Percentiles rank a stretch among this genome's conserved stretches.
Conservation (phyloP, 2,329 filamentous ascomycete genomes). For the Penicillium sp. region DNA sequence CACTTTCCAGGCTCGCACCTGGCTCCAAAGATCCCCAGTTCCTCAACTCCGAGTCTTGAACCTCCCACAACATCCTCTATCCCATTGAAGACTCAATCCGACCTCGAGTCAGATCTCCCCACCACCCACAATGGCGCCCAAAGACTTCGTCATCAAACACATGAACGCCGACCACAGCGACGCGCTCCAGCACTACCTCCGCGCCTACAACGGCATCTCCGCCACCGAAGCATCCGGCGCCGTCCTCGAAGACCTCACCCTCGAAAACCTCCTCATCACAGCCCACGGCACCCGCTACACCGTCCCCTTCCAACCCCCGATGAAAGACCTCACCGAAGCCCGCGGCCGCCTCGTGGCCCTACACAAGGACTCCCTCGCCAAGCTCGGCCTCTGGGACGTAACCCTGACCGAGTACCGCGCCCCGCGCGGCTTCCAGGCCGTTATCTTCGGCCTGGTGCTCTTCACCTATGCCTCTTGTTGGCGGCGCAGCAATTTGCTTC, state of each 20-base stretch:
- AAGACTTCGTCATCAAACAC: slow-evolving; percentile 70
- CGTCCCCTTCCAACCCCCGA: slow-evolving; percentile 69
- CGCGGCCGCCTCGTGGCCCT: slow-evolving; percentile 73
- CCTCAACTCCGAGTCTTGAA: not conserved
- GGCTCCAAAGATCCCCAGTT: not conserved
- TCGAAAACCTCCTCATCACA: slow-evolving; percentile 67
- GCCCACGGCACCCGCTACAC: slow-evolving; percentile 48
- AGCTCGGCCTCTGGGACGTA: slow-evolving; percentile 63
- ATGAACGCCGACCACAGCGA: slow-evolving; percentile 83
- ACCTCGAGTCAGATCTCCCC: not conserved
- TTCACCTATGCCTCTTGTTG: slow-evolving; percentile 58
- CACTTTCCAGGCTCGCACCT: not conserved
- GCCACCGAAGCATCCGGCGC: slow-evolving; percentile 59
- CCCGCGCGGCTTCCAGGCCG: slow-evolving; percentile 54
- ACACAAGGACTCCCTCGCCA: slow-evolving; percentile 61
- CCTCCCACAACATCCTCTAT: too few species aligned
- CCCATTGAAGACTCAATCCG: too few species aligned
- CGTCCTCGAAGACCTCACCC: slow-evolving; percentile 61
- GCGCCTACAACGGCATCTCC: slow-evolving; percentile 66
- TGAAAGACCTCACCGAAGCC: slow-evolving; percentile 68
- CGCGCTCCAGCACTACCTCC: slow-evolving; percentile 76
- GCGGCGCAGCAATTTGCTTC: slow-evolving; percentile 55
- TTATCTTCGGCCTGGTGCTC: slow-evolving; percentile 58
- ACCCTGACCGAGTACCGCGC: slow-evolving; percentile 56
- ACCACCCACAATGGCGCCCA: slow-evolving; percentile 33